These are phyloP conservation scores for Rubus idaeus DNA, from an alignment of 306 rosid genomes.

Conservation along the genomic window DNA sequence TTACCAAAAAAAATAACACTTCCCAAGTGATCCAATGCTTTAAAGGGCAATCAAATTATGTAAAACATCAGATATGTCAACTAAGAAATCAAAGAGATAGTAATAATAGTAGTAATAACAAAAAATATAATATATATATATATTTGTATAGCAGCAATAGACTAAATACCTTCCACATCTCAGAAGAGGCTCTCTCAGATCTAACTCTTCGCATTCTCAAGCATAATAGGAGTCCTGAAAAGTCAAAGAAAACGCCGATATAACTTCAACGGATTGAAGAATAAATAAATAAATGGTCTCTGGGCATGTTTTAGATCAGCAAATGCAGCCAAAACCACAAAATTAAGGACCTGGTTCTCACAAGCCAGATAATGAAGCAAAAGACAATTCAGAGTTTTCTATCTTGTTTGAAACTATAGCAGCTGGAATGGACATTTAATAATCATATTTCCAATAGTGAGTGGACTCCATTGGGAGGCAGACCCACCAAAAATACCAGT, in stretches of 20 bases:
- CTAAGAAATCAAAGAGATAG: not conserved
- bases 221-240: constrained; percentile 70
- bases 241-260: not conserved
- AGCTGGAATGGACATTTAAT: not conserved
- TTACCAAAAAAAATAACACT: not conserved
- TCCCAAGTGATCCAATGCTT: not conserved
- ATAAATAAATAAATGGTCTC: not conserved
- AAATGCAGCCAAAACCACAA: not conserved
- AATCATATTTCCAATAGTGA: not conserved
- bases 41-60: not conserved
- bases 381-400: not conserved
- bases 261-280: not conserved
- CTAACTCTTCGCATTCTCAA: constrained; percentile 86
- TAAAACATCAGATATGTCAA: not conserved
- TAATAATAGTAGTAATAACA: not conserved
- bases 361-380: not conserved
- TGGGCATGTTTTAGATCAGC: not conserved
- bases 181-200: constrained; percentile 84
- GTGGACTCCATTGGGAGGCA: not conserved
- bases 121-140: not conserved
- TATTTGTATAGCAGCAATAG: not conserved
- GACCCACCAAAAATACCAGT: not conserved
- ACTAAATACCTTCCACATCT: constrained; percentile 73
- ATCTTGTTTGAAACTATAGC: not conserved
- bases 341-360: not conserved